These are phyloP conservation scores for Fusarium phyllophilum DNA, from an alignment of 2,329 filamentous ascomycete species.

Conservation along the genomic window DNA sequence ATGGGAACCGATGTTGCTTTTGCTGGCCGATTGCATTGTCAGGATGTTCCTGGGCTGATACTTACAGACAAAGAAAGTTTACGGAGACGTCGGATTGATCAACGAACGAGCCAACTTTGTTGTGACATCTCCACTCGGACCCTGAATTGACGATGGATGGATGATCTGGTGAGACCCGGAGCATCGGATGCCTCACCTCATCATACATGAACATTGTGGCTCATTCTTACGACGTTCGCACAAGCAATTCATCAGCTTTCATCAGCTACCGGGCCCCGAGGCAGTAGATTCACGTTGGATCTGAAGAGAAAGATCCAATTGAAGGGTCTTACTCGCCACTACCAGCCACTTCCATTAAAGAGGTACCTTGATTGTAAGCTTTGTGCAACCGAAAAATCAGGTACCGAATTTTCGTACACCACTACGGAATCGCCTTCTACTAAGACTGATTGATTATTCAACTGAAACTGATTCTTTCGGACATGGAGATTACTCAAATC, in stretches of 20 bases:
- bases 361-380: slow-evolving; percentile 16
- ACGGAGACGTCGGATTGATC: slow-evolving; percentile 7
- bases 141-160: slow-evolving; percentile 22
- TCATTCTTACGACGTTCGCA: slow-evolving; percentile 9
- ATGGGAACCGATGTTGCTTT: slow-evolving; percentile 20
- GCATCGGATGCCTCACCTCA: slow-evolving; percentile 16
- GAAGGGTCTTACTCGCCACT: slow-evolving; percentile 41
- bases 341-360: slow-evolving; percentile 36
- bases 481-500: slow-evolving; percentile 9
- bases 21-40: slow-evolving; percentile 19
- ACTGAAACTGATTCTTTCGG: slow-evolving; percentile 1
- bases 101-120: slow-evolving; percentile 6
- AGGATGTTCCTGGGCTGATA: slow-evolving; percentile 31
- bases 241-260: slow-evolving; percentile 2
- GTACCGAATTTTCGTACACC: slow-evolving; percentile 26
- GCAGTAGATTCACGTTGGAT: background rate
- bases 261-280: slow-evolving; percentile 19
- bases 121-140: slow-evolving; percentile 25
- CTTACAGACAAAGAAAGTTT: slow-evolving; percentile 1
- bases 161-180: slow-evolving; percentile 4
- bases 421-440: slow-evolving; percentile 29
- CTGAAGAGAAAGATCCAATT: slow-evolving; percentile 11
- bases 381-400: background rate
- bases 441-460: slow-evolving; percentile 7
- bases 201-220: slow-evolving; percentile 18